Evolutionary conservation across 148 eudicot genomes (phyloP).

Genomic region (Camellia sinensis): DNA sequence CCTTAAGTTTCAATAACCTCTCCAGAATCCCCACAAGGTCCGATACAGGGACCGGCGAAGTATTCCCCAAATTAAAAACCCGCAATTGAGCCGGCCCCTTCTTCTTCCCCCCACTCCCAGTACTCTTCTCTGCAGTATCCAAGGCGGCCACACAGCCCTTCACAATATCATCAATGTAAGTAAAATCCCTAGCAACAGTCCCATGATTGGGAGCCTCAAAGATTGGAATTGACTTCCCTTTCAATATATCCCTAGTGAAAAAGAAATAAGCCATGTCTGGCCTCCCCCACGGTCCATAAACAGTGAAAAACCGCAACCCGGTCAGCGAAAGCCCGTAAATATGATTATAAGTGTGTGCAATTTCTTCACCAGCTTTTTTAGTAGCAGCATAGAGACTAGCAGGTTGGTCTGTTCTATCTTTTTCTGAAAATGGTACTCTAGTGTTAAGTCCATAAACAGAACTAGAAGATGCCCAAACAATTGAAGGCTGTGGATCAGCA

Average conservation of each 20-base stretch:
- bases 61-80: slow-evolving; percentile 80
- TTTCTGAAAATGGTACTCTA: slow-evolving; percentile 81
- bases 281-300: slow-evolving; percentile 90
- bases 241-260: slow-evolving; percentile 70
- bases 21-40: slow-evolving; percentile 78
- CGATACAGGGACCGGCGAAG: slow-evolving; percentile 80
- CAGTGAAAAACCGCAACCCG: slow-evolving; percentile 76
- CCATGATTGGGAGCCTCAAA: slow-evolving; percentile 73
- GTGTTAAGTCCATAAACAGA: slow-evolving; percentile 77
- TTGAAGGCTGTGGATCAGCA: slow-evolving; percentile 74
- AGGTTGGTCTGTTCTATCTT: slow-evolving; percentile 77
- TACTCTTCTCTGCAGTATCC: slow-evolving; percentile 84
- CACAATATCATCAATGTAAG: slow-evolving; percentile 82
- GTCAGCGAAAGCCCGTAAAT: slow-evolving; percentile 71
- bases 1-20: slow-evolving; percentile 68
- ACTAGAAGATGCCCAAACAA: slow-evolving; percentile 85
- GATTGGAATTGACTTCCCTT: slow-evolving; percentile 58
- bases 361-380: slow-evolving; percentile 82
- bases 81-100: slow-evolving; percentile 67
- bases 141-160: slow-evolving; percentile 81
- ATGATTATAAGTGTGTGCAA: slow-evolving; percentile 85
- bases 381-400: slow-evolving; percentile 87
- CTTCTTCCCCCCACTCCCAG: slow-evolving; percentile 85
- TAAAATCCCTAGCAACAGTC: slow-evolving; percentile 78
- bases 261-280: slow-evolving; percentile 91